Percentiles rank a stretch among this genome's conserved stretches.
Evolutionary conservation across 1,139 yeast species (phyloP).

Genomic region (Saccharomycopsis phalli): DNA sequence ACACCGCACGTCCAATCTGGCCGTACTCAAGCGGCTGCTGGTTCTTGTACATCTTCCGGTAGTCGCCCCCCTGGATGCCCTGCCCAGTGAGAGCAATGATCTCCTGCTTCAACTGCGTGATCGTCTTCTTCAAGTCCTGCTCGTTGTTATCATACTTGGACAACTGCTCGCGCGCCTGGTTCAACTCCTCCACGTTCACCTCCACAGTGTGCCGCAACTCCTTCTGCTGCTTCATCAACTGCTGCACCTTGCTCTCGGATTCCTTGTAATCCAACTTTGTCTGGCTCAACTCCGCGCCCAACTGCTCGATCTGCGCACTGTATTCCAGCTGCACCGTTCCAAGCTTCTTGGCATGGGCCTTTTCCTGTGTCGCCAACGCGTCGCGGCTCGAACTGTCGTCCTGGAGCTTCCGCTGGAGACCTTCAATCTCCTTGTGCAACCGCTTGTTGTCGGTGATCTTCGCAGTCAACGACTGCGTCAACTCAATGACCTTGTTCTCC

Average conservation of each 20-base stretch:
- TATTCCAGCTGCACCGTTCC: slow-evolving; percentile 41
- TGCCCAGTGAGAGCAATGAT: slow-evolving; percentile 37
- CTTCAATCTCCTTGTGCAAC: slow-evolving; percentile 53
- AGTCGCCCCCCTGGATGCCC: slow-evolving; percentile 23
- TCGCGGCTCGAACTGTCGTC: slow-evolving; percentile 54
- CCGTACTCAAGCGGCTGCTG: slow-evolving; percentile 22
- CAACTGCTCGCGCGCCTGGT: slow-evolving; percentile 52
- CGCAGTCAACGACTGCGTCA: slow-evolving; percentile 73
- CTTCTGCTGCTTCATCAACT: slow-evolving; percentile 56
- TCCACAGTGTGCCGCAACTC: slow-evolving; percentile 56
- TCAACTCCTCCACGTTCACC: slow-evolving; percentile 53
- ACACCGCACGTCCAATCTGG: slow-evolving; percentile 44
- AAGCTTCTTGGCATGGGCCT: slow-evolving; percentile 42
- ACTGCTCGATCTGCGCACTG: slow-evolving; percentile 39
- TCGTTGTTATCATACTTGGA: slow-evolving; percentile 60
- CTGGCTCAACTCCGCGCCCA: slow-evolving; percentile 49
- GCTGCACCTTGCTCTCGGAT: slow-evolving; percentile 56
- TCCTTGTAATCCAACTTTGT: slow-evolving; percentile 52
- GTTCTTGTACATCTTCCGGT: slow-evolving; percentile 19
- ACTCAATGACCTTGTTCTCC: slow-evolving; percentile 92
- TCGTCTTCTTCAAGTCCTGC: slow-evolving; percentile 57
- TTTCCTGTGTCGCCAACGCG: slow-evolving; percentile 45
- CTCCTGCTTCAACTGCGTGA: slow-evolving; percentile 61
- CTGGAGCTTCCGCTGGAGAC: slow-evolving; percentile 45
- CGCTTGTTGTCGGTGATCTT: slow-evolving; percentile 76